These are phyloP conservation scores for Takakia lepidozioides DNA, from an alignment of 225 moss, liverwort and hornwort species.

Conservation along the genomic window DNA sequence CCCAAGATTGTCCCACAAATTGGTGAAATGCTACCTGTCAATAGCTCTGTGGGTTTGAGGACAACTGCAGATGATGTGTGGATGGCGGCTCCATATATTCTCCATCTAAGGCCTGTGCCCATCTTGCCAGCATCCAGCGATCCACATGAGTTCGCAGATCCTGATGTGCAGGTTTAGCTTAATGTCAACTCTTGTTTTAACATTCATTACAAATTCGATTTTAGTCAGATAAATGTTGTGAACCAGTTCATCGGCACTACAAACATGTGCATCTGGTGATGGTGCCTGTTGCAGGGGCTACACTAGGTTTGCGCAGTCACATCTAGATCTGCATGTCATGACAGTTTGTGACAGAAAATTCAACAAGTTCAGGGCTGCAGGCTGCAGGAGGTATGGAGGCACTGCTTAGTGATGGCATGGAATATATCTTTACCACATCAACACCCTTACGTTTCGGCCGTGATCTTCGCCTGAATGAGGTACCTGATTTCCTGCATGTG, in stretches of 20 bases:
- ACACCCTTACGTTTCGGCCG: slow-evolving; percentile 76
- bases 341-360: too few relatives aligned
- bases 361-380: too few relatives aligned
- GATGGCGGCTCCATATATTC: slow-evolving; percentile 91
- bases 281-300: too few relatives aligned
- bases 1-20: slow-evolving; percentile 24
- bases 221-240: too few relatives aligned
- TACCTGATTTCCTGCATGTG: slow-evolving; percentile 2
- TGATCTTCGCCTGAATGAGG: slow-evolving; percentile 90
- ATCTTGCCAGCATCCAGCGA: slow-evolving; percentile 55
- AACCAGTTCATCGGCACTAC: too few relatives aligned
- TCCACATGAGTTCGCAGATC: slow-evolving; percentile 49
- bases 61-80: slow-evolving; percentile 62
- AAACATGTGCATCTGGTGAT: too few relatives aligned
- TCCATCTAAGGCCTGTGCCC: slow-evolving; percentile 75
- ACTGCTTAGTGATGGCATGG: slow-evolving; percentile 79
- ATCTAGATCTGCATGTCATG: too few relatives aligned
- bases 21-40: slow-evolving; percentile 20
- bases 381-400: slow-evolving; percentile 37
- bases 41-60: too few relatives aligned
- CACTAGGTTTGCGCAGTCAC: too few relatives aligned
- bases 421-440: slow-evolving; percentile 70
- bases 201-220: too few relatives aligned
- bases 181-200: not conserved
- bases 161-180: slow-evolving; percentile 27